Percentiles rank a stretch among this genome's conserved stretches.
Conservation (phyloP, 768 basidiomycete species). For the Russula sp. region DNA sequence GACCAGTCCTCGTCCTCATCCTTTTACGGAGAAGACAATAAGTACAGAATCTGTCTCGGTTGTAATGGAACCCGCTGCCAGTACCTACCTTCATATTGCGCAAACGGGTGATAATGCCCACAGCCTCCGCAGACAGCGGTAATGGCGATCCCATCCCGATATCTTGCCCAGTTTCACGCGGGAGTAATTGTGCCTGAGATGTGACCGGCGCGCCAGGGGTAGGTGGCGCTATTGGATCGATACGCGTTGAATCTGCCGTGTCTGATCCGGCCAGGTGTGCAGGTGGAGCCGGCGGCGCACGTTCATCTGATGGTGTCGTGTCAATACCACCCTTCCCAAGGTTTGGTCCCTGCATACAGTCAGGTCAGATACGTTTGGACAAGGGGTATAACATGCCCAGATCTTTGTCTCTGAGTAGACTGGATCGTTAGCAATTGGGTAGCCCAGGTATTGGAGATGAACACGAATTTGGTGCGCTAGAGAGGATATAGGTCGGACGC, state of each 20-base stretch:
- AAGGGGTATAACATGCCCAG: slow-evolving; percentile 47
- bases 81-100: slow-evolving; percentile 72
- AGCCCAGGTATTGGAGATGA: slow-evolving; percentile 90
- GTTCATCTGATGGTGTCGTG: slow-evolving; percentile 58
- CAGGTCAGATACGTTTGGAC: background rate
- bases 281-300: slow-evolving; percentile 54
- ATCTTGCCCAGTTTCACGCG: slow-evolving; percentile 80
- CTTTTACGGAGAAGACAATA: slow-evolving; percentile 33
- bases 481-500: background rate
- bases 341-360: slow-evolving; percentile 49
- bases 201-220: background rate
- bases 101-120: slow-evolving; percentile 68
- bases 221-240: background rate
- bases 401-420: slow-evolving; percentile 78
- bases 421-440: slow-evolving; percentile 93
- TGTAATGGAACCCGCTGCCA: background rate
- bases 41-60: background rate
- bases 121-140: slow-evolving; percentile 68
- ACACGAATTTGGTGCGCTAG: slow-evolving; percentile 96
- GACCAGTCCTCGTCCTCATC: slow-evolving; percentile 88
- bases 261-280: slow-evolving; percentile 32
- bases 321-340: slow-evolving; percentile 81
- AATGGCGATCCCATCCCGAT: slow-evolving; percentile 87
- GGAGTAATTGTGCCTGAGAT: slow-evolving; percentile 44
- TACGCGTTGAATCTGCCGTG: slow-evolving; percentile 19